Evolutionary conservation across 805 yeast genomes (phyloP), one percentile per base, ranked within the genome.

Genomic region (Candida pseudofarinosa): DNA sequence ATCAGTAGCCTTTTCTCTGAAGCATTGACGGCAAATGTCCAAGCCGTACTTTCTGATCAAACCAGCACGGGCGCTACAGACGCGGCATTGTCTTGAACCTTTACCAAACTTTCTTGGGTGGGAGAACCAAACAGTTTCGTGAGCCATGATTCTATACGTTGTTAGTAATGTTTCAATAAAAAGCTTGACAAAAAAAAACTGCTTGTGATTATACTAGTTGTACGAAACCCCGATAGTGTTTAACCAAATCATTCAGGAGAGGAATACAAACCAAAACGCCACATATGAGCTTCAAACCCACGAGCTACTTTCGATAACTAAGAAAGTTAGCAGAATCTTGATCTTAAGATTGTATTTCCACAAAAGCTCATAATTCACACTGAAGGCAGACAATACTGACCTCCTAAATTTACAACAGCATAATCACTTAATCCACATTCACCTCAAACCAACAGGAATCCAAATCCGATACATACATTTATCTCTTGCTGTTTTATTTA

Each of bases 81-180:
- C 90, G 77, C 98, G 93, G 83, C 98, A 93, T 81, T 88, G 93
- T 82, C 99, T 96, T 69, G 98, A 87, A 80, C 99, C 99, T 88
- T 93, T 93, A 79, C 99, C 99, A 89, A 81, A 91, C 79, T 86
- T 90, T 88, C 98, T 88, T 84, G 99, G 99, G 96, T 93, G 99
- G 75, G 98, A 90, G 85, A 77, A 93, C 99, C 99, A 93, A 84
- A 91, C 96, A 89, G 88, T 85, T 85, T 88, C 97, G 97, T 90
- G 98, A 85, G 97, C 97, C 98, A 90, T 90, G 52, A 78, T 86
- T 81, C 76, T 71, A 60, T 42, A 53, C 28, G 30, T 39, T 40
- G 73, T 69, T 67, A 69, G 73, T 69, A 37, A 8, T 35, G 13
- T 12, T 14, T 16, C n/a, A n/a, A n/a, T n/a, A n/a, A n/a, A n/a